phyloP scores from a whole-genome alignment of 2,329 filamentous ascomycete genomes.

The Xylariaceae sp. region DNA sequence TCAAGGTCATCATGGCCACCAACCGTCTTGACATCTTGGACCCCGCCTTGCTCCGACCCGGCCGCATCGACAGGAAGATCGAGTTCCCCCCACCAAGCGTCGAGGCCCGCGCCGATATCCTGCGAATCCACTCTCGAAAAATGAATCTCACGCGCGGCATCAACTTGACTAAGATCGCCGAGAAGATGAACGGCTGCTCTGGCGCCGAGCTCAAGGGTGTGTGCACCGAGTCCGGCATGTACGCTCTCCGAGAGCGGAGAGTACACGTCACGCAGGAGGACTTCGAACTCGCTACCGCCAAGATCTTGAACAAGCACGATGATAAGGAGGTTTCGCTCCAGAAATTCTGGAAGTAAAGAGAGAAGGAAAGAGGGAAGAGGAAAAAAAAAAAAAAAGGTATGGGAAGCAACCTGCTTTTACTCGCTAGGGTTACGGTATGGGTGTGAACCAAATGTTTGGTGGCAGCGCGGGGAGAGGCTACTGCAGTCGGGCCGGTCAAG shows the following conservation, averaged over 20 bases:
- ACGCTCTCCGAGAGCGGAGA: conserved; percentile 86
- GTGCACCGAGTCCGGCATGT: conserved; percentile 98
- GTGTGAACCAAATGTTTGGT: too few relatives aligned
- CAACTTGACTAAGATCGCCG: conserved; percentile 95
- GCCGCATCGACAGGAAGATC: conserved; percentile 97
- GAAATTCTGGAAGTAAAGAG: conserved; percentile 75
- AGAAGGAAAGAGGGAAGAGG: too few relatives aligned
- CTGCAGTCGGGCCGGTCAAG: too few relatives aligned
- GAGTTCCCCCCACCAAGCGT: conserved; percentile 97
- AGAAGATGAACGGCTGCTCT: conserved; percentile 99
- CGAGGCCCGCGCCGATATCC: conserved; percentile 93
- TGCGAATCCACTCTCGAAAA: conserved; percentile 93
- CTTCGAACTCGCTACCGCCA: conserved; percentile 96
- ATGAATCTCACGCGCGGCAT: conserved; percentile 99
- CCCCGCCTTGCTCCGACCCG: conserved; percentile 89
- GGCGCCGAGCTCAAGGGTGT: conserved; percentile 98
- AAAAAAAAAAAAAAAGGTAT: too few relatives aligned
- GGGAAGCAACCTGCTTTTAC: too few relatives aligned
- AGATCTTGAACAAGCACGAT: conserved; percentile 99
- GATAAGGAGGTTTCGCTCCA: conserved; percentile 92
- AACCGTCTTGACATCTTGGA: conserved; percentile 97
- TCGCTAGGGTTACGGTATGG: too few relatives aligned
- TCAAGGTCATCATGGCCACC: conserved; percentile 99
- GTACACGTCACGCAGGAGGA: conserved; percentile 99
- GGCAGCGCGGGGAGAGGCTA: too few relatives aligned